Evolutionary conservation across 2,329 filamentous ascomycete species (phyloP).

Genomic region (Endoconidiophora laricicola): DNA sequence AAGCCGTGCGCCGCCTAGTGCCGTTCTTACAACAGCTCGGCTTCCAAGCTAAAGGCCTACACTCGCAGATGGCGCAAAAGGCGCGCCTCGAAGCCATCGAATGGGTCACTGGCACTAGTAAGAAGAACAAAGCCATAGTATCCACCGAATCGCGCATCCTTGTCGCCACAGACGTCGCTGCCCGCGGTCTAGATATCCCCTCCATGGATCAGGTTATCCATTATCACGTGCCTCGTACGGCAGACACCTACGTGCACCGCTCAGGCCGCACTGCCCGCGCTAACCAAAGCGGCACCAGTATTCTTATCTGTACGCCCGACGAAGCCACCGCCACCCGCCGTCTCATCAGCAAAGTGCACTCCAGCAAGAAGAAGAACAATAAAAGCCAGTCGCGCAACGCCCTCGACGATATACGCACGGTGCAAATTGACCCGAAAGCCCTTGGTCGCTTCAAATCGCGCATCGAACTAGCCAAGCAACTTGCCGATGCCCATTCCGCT

Average conservation of each 20-base stretch:
- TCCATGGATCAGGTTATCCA: conserved; percentile 80
- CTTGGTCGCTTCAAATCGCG: conserved; percentile 61
- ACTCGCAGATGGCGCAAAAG: conserved; percentile 93
- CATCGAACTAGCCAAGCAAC: conserved; percentile 65
- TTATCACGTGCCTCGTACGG: conserved; percentile 83
- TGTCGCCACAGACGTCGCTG: conserved; percentile 84
- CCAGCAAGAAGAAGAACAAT: conserved; percentile 32
- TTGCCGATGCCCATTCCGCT: conserved; percentile 66
- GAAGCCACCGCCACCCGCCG: conserved; percentile 74
- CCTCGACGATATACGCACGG: conserved; percentile 42
- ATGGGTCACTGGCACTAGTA: conserved; percentile 56
- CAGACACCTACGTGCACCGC: conserved; percentile 88
- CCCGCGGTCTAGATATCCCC: conserved; percentile 83
- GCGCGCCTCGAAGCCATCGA: conserved; percentile 86
- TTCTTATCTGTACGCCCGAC: conserved; percentile 80
- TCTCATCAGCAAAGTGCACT: conserved; percentile 77
- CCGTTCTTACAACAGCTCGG: conserved; percentile 72
- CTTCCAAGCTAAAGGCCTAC: conserved; percentile 59
- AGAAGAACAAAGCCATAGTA: conserved; percentile 15
- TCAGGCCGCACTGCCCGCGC: conserved; percentile 88
- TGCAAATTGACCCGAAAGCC: conserved; percentile 70
- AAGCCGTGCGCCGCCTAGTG: conserved; percentile 69
- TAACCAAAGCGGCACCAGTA: conserved; percentile 57
- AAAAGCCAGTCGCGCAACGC: conserved; percentile 33
- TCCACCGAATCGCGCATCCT: conserved; percentile 46